phyloP scores from a whole-genome alignment of 1,284 basidiomycete genomes.

The Peniophora sp. region DNA sequence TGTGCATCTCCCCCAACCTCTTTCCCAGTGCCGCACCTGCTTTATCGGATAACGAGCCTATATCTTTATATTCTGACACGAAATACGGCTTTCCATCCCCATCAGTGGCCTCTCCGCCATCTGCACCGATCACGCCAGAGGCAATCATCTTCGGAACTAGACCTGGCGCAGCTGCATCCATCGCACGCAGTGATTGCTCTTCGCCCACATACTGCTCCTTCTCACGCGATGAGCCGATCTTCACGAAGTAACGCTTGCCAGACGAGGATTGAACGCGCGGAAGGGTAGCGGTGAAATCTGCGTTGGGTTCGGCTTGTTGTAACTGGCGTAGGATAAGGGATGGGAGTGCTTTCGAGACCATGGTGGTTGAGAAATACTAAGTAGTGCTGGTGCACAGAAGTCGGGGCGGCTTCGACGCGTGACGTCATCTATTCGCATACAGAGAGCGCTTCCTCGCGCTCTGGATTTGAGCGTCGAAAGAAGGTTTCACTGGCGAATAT shows the following conservation, averaged over 20 bases:
- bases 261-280: conserved; percentile 50
- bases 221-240: conserved; percentile 43
- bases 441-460: not conserved
- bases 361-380: conserved; percentile 1
- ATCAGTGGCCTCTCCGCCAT: conserved; percentile 19
- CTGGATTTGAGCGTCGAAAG: not conserved
- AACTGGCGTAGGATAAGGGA: conserved; percentile 34
- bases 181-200: conserved; percentile 61
- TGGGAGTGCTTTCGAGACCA: conserved; percentile 17
- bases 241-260: conserved; percentile 53
- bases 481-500: not conserved
- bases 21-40: conserved; percentile 49
- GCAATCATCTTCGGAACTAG: conserved; percentile 59
- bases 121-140: conserved; percentile 32
- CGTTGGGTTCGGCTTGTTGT: conserved; percentile 37
- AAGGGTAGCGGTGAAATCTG: conserved; percentile 36
- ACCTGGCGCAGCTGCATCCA: conserved; percentile 55
- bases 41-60: conserved; percentile 36
- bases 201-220: conserved; percentile 66
- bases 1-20: conserved; percentile 58
- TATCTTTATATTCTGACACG: conserved; percentile 68
- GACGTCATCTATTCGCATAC: too few species aligned
- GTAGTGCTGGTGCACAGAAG: too few species aligned
- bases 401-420: too few species aligned
- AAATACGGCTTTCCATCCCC: conserved; percentile 50